Evolutionary conservation across 2,329 filamentous ascomycete genomes (phyloP), one percentile per base, ranked within the genome.

Genomic region (Neonectria punicea): DNA sequence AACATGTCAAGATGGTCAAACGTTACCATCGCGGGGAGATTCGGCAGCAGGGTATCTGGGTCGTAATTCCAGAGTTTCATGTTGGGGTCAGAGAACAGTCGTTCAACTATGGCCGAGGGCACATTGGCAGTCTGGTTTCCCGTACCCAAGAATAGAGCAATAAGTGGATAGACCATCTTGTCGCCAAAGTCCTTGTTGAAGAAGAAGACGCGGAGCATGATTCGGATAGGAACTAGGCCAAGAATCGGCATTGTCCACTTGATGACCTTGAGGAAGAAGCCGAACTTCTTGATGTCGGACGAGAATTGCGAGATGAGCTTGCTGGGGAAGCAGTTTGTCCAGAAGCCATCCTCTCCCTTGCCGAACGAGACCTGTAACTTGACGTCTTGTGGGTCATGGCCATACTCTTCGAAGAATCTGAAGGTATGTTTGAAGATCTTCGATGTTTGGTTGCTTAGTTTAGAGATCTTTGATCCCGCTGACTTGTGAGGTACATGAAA

Each of bases 51-150:
- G 0, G 83, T 87, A 50, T 86, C 81, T 0, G 81, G 72, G 55
- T 89, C 86, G 67, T 88, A 89, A 30, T 86, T 80, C 87, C 87
- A 90, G 9, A 90, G 79, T 65, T 85, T 85, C 82, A 87, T 86
- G 58, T 86, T 86, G 0, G 86, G 85, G 61, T 87, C 85, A 62
- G 87, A 80, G 55, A 88, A 89, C 0, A 90, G 76, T 5, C 87
- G 79, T 73, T 90, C 87, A 5, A 93, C 81, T 36, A 93, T 89
- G 25, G 90, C 89, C 46, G 85, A 87, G 0, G 91, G 88, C 0
- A 93, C 90, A 67, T 92, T 88, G 0, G 90, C 87, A 0, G 91
- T 91, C 71, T 92, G 89, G 69, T 93, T 93, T 1, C 91, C 90
- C 0, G 91, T 93, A 0, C 91, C 91, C 0, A 93, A 81, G 74